Percentiles rank a stretch among this genome's conserved stretches.
These are phyloP conservation scores for Boehmeria nivea DNA, from an alignment of 306 rosid genomes.

Conservation along the genomic window DNA sequence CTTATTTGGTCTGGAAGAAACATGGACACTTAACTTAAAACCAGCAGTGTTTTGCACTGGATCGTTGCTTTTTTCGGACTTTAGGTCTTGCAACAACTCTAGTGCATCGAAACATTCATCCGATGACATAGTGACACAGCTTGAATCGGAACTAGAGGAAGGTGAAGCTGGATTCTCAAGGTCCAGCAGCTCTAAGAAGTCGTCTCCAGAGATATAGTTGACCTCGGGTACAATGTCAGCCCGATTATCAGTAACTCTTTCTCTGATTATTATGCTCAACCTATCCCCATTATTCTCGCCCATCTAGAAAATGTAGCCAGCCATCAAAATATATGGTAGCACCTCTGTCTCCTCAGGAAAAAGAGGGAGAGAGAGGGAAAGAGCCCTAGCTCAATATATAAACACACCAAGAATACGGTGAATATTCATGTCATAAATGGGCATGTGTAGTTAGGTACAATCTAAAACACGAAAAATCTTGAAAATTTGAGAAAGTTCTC, in stretches of 20 bases:
- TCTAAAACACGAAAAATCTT: too few species aligned
- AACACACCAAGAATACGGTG: too few species aligned
- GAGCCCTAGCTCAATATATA: too few species aligned
- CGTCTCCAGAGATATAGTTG: slow-evolving; percentile 19
- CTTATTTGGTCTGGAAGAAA: slow-evolving; percentile 21
- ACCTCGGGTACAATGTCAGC: slow-evolving; percentile 12
- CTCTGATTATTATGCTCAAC: slow-evolving; percentile 12
- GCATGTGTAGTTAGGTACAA: too few species aligned
- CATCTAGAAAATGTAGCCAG: slow-evolving; percentile 20
- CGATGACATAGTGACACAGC: slow-evolving; percentile 36
- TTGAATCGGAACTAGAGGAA: slow-evolving; percentile 38
- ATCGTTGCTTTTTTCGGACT: slow-evolving; percentile 4
- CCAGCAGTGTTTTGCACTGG: slow-evolving; percentile 11
- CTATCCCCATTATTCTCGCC: slow-evolving; percentile 13
- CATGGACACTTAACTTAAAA: slow-evolving; percentile 25
- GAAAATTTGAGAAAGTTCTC: too few species aligned
- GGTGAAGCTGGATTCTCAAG: slow-evolving; percentile 28
- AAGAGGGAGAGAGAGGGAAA: too few species aligned
- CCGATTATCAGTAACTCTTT: slow-evolving; percentile 8
- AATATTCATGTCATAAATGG: too few species aligned
- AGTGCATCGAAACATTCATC: slow-evolving; percentile 32
- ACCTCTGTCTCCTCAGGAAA: too few species aligned
- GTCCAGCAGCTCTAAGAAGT: slow-evolving; percentile 39
- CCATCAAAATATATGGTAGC: slow-evolving; percentile 9
- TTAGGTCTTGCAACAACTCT: slow-evolving; percentile 28